phyloP scores from a whole-genome alignment of 106 monocot species.

The Dendrobium chrysotoxum region DNA sequence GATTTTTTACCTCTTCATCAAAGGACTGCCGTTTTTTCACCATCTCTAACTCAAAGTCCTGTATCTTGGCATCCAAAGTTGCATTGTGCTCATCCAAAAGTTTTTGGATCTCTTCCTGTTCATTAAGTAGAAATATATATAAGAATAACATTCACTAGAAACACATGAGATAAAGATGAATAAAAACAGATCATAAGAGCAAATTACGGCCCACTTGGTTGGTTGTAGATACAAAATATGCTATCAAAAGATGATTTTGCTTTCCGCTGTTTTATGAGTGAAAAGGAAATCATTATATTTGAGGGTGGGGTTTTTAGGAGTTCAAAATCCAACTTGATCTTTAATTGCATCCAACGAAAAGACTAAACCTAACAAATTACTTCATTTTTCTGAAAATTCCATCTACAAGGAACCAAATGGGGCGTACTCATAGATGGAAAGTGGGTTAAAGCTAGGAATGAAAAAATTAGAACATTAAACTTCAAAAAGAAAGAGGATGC shows the following conservation, averaged over 20 bases:
- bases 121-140: not conserved
- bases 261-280: not conserved
- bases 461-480: not conserved
- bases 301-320: no score
- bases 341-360: not conserved
- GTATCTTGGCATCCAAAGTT: constrained; percentile 45
- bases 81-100: constrained; percentile 72
- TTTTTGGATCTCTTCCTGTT: constrained; percentile 77
- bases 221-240: not conserved
- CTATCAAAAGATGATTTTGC: not conserved
- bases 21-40: constrained; percentile 39
- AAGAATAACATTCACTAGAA: not conserved
- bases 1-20: constrained; percentile 51
- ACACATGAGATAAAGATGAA: not conserved
- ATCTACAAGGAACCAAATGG: not conserved
- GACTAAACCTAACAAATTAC: not conserved
- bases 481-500: not conserved
- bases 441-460: not conserved
- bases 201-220: not conserved
- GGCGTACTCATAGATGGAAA: not conserved
- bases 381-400: not conserved
- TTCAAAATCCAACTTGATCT: not conserved
- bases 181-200: not conserved
- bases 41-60: constrained; percentile 71
- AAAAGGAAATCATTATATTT: not conserved